Evolutionary conservation across 768 basidiomycete species (phyloP), one percentile per base, ranked within the genome.

Genomic region (Tubosaeta sp.): DNA sequence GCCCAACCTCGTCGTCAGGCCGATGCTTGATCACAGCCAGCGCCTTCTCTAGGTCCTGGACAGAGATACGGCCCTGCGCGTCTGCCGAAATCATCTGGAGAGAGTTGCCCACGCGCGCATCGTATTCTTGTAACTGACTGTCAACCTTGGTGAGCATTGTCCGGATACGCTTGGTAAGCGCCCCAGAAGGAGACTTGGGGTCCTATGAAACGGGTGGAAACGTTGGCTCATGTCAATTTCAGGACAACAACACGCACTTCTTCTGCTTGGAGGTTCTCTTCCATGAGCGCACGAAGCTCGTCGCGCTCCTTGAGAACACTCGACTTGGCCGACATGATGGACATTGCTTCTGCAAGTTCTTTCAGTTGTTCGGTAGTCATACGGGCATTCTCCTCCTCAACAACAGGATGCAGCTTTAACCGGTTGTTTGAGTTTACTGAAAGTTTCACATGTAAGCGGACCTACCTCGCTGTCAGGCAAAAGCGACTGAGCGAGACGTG

Each of bases 311-410:
- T 94, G 52, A 98, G 79, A 33, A 98, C 95, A 56, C 88, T 90
- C 5, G 92, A 95, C 69, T 89, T 94, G 53, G 95, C 89, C 16
- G 93, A 95, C 49, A 98, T 75, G 63, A 98, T 81, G 4, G 88
- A 85, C 51, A 98, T 74, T 2, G 95, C 94, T 58, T 95, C 94
- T 35, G 86, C 86, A 34, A 99, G 81, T 71, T 99, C 97, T 65
- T 87, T 88, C 22, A 99, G 78, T 63, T 99, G 95, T 63, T 98
- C 95, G 10, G 88, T 83, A 2, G 94, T 98, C 95, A 99, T 97
- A 41, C 92, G 86, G n/a, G 92, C 93, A 59, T 87, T 83, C 29
- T 83, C 85, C 44, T 79, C 75, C 52, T 82, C 62, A 4, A 57
- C 17, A 55, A 89, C 83, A n/a, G 84, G 80, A 42, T 83, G 70